phyloP scores from a whole-genome alignment of 352 stramenopile species.

The Phytopythium delawarense region DNA sequence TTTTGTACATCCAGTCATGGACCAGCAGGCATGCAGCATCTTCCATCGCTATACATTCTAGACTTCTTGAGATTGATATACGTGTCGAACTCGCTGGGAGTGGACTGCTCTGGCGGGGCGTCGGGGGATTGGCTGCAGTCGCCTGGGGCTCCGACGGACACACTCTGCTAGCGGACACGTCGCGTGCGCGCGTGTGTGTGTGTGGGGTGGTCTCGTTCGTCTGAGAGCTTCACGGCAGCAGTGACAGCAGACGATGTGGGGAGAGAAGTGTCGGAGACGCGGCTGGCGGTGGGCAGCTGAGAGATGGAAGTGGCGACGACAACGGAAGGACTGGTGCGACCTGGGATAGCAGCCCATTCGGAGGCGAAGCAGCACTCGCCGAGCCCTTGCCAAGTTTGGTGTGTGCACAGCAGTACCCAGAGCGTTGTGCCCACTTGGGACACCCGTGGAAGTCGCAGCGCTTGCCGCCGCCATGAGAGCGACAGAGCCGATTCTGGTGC shows the following conservation, averaged over 20 bases:
- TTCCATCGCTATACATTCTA: constrained; percentile 1
- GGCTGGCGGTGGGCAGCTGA: background rate
- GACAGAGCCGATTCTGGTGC: constrained; percentile 80
- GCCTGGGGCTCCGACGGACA: background rate
- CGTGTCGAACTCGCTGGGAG: constrained; percentile 1
- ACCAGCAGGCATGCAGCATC: background rate
- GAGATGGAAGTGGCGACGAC: background rate
- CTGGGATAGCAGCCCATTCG: background rate
- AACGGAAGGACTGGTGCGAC: constrained; percentile 6
- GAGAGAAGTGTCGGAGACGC: constrained; percentile 59
- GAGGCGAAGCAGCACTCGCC: background rate
- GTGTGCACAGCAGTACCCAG: constrained; percentile 80
- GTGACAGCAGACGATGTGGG: constrained; percentile 54
- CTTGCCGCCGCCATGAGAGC: constrained; percentile 79
- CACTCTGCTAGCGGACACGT: background rate
- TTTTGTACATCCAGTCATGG: background rate
- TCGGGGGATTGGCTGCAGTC: background rate
- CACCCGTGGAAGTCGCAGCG: constrained; percentile 76
- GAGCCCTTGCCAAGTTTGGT: constrained; percentile 52
- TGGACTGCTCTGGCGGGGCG: background rate
- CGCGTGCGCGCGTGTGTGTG: background rate
- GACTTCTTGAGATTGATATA: background rate
- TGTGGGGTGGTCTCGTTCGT: background rate
- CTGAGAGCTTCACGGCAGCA: constrained; percentile 36
- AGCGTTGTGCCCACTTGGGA: constrained; percentile 81